Conservation (phyloP, 306 rosid genomes). For the Benincasa hispida region DNA sequence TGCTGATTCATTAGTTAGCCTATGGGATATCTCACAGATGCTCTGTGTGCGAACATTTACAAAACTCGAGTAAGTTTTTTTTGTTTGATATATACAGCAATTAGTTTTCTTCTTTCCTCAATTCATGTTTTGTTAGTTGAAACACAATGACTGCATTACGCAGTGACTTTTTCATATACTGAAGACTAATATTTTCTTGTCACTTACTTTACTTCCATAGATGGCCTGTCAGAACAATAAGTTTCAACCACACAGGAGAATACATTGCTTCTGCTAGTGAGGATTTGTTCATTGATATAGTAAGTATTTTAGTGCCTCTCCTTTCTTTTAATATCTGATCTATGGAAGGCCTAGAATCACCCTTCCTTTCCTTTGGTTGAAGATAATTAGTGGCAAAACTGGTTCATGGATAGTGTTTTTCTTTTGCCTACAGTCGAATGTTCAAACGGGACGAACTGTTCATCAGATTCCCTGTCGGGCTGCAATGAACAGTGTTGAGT, state of each 20-base stretch:
- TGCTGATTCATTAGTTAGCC: slow-evolving; percentile 93
- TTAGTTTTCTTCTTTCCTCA: background rate
- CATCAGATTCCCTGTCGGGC: slow-evolving; percentile 92
- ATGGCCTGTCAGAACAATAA: slow-evolving; percentile 91
- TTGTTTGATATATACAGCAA: background rate
- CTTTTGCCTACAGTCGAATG: slow-evolving; percentile 48
- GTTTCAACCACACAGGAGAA: slow-evolving; percentile 86
- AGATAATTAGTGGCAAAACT: background rate
- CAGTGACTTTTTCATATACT: background rate
- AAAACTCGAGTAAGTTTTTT: slow-evolving; percentile 68
- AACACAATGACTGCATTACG: background rate
- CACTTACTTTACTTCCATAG: slow-evolving; percentile 25
- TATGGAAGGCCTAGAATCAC: background rate
- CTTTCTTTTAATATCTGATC: background rate
- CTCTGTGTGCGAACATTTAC: slow-evolving; percentile 89
- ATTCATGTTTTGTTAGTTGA: background rate
- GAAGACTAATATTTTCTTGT: background rate
- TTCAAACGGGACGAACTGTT: slow-evolving; percentile 64
- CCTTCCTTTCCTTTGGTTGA: background rate
- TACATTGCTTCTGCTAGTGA: slow-evolving; percentile 87
- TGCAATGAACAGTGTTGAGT: slow-evolving; percentile 97
- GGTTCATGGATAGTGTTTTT: background rate
- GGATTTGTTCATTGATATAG: slow-evolving; percentile 86
- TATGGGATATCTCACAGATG: slow-evolving; percentile 94
- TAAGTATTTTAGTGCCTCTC: slow-evolving; percentile 21